A percentile compares a stretch with the other conserved stretches of the same genome.
Evolutionary conservation across 164 flowering plant genomes (phyloP).

Genomic region (Paratinospora sagittata): DNA sequence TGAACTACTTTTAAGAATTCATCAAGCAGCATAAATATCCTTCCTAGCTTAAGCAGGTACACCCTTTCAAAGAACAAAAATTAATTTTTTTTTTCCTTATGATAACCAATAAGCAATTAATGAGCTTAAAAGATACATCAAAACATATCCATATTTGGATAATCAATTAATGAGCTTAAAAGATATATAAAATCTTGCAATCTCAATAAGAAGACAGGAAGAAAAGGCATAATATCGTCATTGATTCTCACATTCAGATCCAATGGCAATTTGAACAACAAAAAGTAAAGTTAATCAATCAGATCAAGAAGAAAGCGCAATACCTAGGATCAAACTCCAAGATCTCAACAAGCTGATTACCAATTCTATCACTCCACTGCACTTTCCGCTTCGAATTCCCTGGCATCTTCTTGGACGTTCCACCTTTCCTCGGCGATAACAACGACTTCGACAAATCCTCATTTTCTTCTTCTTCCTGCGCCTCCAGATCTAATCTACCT

Average conservation of each 20-base stretch:
- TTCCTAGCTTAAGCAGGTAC: no score
- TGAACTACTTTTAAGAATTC: no score
- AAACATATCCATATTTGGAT: not conserved
- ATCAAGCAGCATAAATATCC: no score
- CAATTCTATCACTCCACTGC: slow-evolving; percentile 83
- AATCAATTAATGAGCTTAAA: no score
- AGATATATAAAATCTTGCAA: not conserved
- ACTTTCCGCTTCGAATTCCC: slow-evolving; percentile 53
- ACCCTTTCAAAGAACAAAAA: no score
- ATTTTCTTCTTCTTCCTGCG: slow-evolving; percentile 13
- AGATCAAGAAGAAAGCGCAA: not conserved
- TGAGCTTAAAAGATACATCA: not conserved
- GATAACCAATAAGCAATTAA: no score
- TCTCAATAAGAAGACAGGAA: not conserved
- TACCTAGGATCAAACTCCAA: slow-evolving; percentile 84
- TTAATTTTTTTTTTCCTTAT: no score
- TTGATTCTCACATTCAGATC: not conserved
- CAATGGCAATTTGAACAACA: no score
- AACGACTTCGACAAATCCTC: slow-evolving; percentile 21
- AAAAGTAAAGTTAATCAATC: not conserved
- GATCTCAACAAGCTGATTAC: slow-evolving; percentile 70
- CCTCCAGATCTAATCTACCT: slow-evolving; percentile 2
- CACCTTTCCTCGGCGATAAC: slow-evolving; percentile 22
- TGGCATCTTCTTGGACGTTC: slow-evolving; percentile 29
- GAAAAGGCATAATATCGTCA: not conserved